phyloP scores from a whole-genome alignment of 495 filamentous ascomycete species.

The Tuber indicum region DNA sequence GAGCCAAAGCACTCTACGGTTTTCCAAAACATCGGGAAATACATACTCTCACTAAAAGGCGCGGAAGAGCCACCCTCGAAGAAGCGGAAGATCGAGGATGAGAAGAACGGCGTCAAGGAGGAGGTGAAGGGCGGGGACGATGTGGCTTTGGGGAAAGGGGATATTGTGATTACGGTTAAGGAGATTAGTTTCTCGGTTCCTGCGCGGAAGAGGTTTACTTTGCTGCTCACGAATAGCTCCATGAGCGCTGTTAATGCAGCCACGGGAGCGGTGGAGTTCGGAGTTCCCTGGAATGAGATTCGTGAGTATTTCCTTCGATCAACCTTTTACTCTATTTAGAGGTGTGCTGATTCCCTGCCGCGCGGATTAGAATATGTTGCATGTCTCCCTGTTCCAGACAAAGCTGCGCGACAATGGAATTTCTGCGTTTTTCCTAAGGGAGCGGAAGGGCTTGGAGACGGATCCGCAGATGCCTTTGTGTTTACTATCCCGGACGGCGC shows the following conservation, averaged over 20 bases:
- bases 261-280: slow-evolving; percentile 61
- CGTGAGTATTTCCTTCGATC: slow-evolving; percentile 50
- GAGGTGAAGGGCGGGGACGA: slow-evolving; percentile 17
- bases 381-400: slow-evolving; percentile 85
- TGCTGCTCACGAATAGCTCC: slow-evolving; percentile 62
- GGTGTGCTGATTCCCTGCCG: slow-evolving; percentile 30
- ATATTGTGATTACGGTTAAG: slow-evolving; percentile 34
- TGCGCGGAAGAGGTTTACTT: slow-evolving; percentile 81
- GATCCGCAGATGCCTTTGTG: slow-evolving; percentile 62
- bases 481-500: slow-evolving; percentile 73
- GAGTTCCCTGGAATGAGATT: slow-evolving; percentile 63
- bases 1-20: slow-evolving; percentile 35
- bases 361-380: slow-evolving; percentile 58
- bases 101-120: slow-evolving; percentile 24
- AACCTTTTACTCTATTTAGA: neutral
- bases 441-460: slow-evolving; percentile 54
- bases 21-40: slow-evolving; percentile 36
- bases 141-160: slow-evolving; percentile 14
- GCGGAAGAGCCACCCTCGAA: slow-evolving; percentile 16
- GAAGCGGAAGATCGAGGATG: slow-evolving; percentile 35
- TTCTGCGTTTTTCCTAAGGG: slow-evolving; percentile 73
- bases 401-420: slow-evolving; percentile 67
- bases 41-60: slow-evolving; percentile 30
- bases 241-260: slow-evolving; percentile 62
- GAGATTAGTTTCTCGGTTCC: slow-evolving; percentile 52